Evolutionary conservation across 2,329 filamentous ascomycete species (phyloP), one percentile per base, ranked within the genome.

Genomic region (Pyrenophora teres): DNA sequence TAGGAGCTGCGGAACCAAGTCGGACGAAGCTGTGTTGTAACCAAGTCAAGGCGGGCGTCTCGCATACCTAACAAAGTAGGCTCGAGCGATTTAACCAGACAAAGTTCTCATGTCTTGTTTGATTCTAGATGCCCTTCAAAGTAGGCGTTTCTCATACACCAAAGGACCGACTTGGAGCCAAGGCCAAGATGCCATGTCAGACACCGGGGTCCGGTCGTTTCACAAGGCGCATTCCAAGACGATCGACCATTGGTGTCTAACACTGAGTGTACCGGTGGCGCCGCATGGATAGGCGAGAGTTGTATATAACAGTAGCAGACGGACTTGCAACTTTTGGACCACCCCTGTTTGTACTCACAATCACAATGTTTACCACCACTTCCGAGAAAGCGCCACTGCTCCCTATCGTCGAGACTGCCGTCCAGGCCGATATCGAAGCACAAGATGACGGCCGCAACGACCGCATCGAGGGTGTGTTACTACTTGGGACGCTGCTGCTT

Each of bases 331-430:
- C 19, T 30, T 9, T 30, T 10, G 27, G 12, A 30, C 9, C 9
- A 30, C 9, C 2, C 27, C 27, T 10, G 10, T 12, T 30, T 30
- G 8, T 25, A 31, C 18, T 10, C 6, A 19, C 39, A 7, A 8
- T 30, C 25, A 43, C 33, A 9, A 44, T 52, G 50, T 43, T 32
- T 32, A 43, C 36, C 25, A 43, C 50, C 25, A 43, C 50, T 15
- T 43, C 40, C n/a, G 50, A 49, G 36, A 53, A 53, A 21, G 16
- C 46, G 32, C 50, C 46, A n/a, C 40, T 53, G 32, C 50, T 53
- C 23, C 50, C 50, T 8, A 16, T 50, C 13, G 30, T 36, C 10
- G 38, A 45, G 33, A 42, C 43, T 25, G 38, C 12, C 13, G 30
- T 37, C 12, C 33, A 48, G 10, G 40, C 21, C 21, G 35, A 36